phyloP scores from a whole-genome alignment of 352 stramenopile species.

The Salisapilia sapeloensis region DNA sequence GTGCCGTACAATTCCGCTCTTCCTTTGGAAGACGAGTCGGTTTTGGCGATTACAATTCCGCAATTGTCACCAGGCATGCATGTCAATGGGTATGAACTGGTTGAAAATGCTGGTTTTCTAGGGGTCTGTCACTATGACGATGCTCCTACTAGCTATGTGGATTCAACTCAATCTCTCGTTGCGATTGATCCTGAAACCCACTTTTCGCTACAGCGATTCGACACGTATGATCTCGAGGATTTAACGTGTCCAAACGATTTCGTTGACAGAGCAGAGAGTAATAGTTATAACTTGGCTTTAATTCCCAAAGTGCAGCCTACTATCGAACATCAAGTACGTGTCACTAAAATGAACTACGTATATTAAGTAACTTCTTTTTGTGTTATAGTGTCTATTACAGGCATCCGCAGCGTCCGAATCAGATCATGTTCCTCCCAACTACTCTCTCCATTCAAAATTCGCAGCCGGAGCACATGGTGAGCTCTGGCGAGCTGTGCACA shows the following conservation, averaged over 20 bases:
- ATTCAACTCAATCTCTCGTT: slow-evolving; percentile 5
- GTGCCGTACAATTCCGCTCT: too few species aligned
- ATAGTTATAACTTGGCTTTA: slow-evolving; percentile 19
- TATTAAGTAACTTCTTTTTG: slow-evolving; percentile 1
- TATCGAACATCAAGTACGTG: neutral
- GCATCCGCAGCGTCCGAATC: too few species aligned
- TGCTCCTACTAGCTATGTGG: too few species aligned
- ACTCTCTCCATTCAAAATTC: slow-evolving; percentile 65
- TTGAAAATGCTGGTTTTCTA: slow-evolving; percentile 42
- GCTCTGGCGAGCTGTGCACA: slow-evolving; percentile 42
- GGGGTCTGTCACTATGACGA: slow-evolving; percentile 33
- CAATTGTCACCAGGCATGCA: slow-evolving; percentile 10
- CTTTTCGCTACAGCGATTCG: neutral
- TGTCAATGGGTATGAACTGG: slow-evolving; percentile 52
- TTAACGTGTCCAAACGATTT: neutral
- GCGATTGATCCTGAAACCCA: neutral
- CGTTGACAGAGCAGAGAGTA: slow-evolving; percentile 3
- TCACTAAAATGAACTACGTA: neutral
- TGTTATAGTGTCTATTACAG: slow-evolving; percentile 22
- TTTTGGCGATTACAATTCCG: too few species aligned
- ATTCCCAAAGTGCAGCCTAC: too few species aligned
- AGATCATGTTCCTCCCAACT: slow-evolving; percentile 39
- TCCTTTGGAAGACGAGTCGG: too few species aligned
- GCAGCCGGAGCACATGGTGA: slow-evolving; percentile 73
- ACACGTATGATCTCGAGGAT: neutral